Base-by-base conservation (phyloP, 2,329 filamentous ascomycete genomes). In the Nannizziopsis arthrosporioides region DNA sequence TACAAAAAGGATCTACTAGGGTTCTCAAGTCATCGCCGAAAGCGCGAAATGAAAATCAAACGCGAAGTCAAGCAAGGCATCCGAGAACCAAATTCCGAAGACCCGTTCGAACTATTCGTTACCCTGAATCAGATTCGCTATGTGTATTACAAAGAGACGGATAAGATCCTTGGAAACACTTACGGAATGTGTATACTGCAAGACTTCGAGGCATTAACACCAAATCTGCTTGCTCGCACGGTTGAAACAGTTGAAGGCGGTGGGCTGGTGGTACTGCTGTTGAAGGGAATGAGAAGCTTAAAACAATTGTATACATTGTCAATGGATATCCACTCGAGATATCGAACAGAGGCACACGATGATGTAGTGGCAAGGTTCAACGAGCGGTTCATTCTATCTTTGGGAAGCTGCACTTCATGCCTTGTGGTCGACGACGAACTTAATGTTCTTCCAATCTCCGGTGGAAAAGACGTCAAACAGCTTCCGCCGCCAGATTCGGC, bases 131-230 rank as follows among this genome's bases (percentile, higher is more conserved):
- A 95, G 67, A 94, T 98, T 64, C 85, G 92, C 67, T 98, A 98
- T 77, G 87, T 92, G 50, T 98, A 94, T 75, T 98, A 98, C 74
- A 98, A 98, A 70, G 92, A 98, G 72, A 96, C 92, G 22, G 92
- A 98, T 61, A 96, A 95, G 74, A 95, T 98, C 62, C 70, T 96
- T 49, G 92, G 92, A 64, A 94, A 96, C 66, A 98, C 92, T 38
- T 98, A 92, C 63, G 90, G 90, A 63, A 95, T 95, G 86, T 95
- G 88, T 65, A 94, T 98, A 55, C 71, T 98, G 57, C 92, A 98
- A 67, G 92, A 98, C 63, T 98, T 98, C 60, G 92, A 98, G 68
- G 92, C 89, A 36, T 78, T 98, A 57, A 98, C 92, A 8, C 92
- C 92, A n/a, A 98, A 98, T 63, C 76, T 95, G 55, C 77, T 98